phyloP scores from a whole-genome alignment of 2,329 filamentous ascomycete genomes.

The Geosmithia flava region DNA sequence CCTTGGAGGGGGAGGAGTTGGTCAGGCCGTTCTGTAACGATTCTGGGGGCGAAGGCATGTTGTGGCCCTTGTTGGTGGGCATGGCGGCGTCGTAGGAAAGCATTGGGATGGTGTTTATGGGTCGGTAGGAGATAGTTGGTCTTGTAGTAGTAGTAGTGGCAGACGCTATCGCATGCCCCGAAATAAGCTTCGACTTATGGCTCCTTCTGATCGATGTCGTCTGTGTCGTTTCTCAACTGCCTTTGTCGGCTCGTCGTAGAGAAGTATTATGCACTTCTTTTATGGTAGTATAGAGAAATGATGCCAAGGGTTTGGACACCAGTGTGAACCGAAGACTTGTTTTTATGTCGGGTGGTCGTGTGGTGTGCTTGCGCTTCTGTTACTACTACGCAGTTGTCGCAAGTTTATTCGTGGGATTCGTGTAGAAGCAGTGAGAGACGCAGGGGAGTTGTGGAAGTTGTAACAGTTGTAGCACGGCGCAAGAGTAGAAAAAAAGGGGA shows the following conservation, averaged over 20 bases:
- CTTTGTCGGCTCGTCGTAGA: too few species aligned
- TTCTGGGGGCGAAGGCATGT: constrained; percentile 1
- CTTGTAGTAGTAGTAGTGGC: neutral
- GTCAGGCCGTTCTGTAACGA: constrained; percentile 7
- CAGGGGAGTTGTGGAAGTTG: neutral
- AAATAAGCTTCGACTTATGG: neutral
- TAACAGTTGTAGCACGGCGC: neutral
- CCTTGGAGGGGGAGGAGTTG: constrained; percentile 11
- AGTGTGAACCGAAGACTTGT: too few species aligned
- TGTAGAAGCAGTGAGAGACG: neutral
- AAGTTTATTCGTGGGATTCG: neutral
- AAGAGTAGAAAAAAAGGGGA: neutral
- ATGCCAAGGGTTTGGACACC: too few species aligned
- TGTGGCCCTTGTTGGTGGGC: constrained; percentile 16
- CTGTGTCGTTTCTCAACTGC: too few species aligned
- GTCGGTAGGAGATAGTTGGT: neutral
- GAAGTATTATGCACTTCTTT: too few species aligned
- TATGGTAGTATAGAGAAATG: too few species aligned
- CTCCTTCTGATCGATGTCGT: neutral
- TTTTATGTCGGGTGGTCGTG: too few species aligned
- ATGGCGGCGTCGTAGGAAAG: constrained; percentile 36
- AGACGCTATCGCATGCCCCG: neutral
- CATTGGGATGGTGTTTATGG: constrained; percentile 19
- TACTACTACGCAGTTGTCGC: neutral
- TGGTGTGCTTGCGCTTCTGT: too few species aligned